A percentile compares a stretch with the other conserved stretches of the same genome.
These are phyloP conservation scores for Linnemannia hyalina DNA, from an alignment of 192 early-diverging fungal species.

Conservation along the genomic window DNA sequence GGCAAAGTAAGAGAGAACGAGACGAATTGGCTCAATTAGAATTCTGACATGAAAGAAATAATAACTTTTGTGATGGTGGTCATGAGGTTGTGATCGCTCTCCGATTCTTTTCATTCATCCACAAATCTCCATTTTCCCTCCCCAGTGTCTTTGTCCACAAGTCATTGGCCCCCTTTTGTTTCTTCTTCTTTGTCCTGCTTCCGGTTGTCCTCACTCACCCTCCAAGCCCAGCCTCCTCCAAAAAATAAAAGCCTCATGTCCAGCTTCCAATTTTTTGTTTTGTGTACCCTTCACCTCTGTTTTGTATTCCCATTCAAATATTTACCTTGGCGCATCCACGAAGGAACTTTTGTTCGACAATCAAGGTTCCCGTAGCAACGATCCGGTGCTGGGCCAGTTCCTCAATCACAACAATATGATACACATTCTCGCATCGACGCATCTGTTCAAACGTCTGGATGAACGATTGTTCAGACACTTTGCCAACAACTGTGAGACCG, in stretches of 20 bases:
- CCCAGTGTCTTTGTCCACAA: background rate
- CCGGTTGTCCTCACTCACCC: background rate
- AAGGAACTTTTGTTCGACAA: conserved; percentile 94
- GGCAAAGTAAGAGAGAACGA: background rate
- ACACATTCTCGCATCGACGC: conserved; percentile 70
- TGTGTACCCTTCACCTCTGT: background rate
- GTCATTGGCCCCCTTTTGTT: background rate
- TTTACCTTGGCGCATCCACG: conserved; percentile 82
- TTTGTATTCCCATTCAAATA: background rate
- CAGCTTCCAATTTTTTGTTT: background rate
- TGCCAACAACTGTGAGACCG: conserved; percentile 85
- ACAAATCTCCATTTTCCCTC: background rate
- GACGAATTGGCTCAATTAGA: background rate
- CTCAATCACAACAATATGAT: conserved; percentile 91
- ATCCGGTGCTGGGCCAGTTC: conserved; percentile 68
- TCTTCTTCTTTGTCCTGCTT: background rate
- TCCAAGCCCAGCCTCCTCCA: too few species aligned
- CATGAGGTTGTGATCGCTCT: conserved; percentile 2
- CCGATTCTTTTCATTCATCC: background rate
- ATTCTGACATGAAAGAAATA: background rate
- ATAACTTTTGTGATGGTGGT: background rate
- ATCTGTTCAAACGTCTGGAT: conserved; percentile 83
- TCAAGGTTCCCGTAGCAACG: conserved; percentile 87
- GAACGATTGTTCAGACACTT: conserved; percentile 68
- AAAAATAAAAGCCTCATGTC: background rate